Evolutionary conservation across 2,329 filamentous ascomycete species (phyloP).

Genomic region (Alternaria arbusti): DNA sequence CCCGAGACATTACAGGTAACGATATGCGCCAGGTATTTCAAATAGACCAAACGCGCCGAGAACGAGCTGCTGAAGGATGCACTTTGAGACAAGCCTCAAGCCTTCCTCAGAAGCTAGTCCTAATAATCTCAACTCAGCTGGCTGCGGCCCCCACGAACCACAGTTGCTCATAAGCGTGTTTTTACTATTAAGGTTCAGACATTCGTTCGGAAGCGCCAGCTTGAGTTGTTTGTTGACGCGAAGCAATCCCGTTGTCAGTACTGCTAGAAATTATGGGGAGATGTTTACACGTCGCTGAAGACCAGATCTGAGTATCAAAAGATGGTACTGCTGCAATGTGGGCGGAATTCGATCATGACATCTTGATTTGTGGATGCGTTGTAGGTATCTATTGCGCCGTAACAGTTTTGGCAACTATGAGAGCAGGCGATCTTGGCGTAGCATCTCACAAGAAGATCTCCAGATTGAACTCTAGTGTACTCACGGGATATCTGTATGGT

Average conservation of each 20-base stretch:
- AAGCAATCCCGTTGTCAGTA: too few species aligned
- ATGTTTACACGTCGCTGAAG: too few species aligned
- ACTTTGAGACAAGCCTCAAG: too few species aligned
- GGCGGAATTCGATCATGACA: background rate
- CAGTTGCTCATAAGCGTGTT: too few species aligned
- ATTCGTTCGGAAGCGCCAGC: too few species aligned
- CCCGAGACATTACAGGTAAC: background rate
- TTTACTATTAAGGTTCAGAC: too few species aligned
- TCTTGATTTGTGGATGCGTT: background rate
- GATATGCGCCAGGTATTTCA: background rate
- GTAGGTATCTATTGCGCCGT: background rate
- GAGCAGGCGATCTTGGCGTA: background rate
- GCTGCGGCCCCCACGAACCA: too few species aligned
- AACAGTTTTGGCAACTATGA: background rate
- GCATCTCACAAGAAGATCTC: conserved; percentile 80
- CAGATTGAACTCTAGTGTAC: conserved; percentile 91
- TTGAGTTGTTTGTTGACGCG: too few species aligned
- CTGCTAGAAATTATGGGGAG: too few species aligned
- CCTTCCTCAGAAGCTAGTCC: too few species aligned
- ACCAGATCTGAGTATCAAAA: too few species aligned
- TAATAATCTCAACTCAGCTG: background rate
- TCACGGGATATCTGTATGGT: conserved; percentile 77
- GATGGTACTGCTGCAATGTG: background rate
- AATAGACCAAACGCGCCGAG: background rate
- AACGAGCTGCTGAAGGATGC: background rate